These are phyloP conservation scores for Phytophthora pinifolia DNA, from an alignment of 352 stramenopile genomes.

Conservation along the genomic window DNA sequence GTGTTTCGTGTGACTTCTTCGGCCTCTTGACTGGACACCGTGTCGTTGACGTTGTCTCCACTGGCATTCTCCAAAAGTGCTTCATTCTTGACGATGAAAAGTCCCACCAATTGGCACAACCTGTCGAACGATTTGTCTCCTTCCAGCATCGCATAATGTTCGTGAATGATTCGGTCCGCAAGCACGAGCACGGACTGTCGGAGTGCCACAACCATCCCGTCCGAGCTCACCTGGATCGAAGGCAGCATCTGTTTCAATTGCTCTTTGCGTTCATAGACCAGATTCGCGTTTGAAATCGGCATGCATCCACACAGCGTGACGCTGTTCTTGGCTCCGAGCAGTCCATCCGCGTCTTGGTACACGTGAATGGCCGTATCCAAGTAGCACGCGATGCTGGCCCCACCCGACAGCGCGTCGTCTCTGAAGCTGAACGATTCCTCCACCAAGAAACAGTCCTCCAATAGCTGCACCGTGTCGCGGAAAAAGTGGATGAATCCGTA, in stretches of 20 bases:
- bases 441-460: conserved; percentile 60
- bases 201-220: conserved; percentile 34
- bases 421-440: conserved; percentile 45
- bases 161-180: conserved; percentile 30
- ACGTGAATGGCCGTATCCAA: conserved; percentile 63
- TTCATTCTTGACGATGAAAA: conserved; percentile 45
- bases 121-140: conserved; percentile 32
- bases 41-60: conserved; percentile 1
- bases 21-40: conserved; percentile 25
- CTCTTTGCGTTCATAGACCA: conserved; percentile 35
- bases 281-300: conserved; percentile 25
- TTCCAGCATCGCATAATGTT: conserved; percentile 38
- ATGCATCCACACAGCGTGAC: conserved; percentile 51
- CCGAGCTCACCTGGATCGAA: conserved; percentile 45
- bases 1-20: conserved; percentile 34
- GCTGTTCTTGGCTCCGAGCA: conserved; percentile 36
- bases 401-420: conserved; percentile 23
- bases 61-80: conserved; percentile 15
- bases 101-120: conserved; percentile 37
- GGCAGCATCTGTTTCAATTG: conserved; percentile 56
- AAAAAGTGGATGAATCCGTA: conserved; percentile 72
- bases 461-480: conserved; percentile 46
- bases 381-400: conserved; percentile 45
- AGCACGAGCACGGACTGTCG: conserved; percentile 38
- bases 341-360: conserved; percentile 60